A percentile compares a stretch with the other conserved stretches of the same genome.
Evolutionary conservation across 768 basidiomycete species (phyloP).

Genomic region (Candolleomyces efflorescens): DNA sequence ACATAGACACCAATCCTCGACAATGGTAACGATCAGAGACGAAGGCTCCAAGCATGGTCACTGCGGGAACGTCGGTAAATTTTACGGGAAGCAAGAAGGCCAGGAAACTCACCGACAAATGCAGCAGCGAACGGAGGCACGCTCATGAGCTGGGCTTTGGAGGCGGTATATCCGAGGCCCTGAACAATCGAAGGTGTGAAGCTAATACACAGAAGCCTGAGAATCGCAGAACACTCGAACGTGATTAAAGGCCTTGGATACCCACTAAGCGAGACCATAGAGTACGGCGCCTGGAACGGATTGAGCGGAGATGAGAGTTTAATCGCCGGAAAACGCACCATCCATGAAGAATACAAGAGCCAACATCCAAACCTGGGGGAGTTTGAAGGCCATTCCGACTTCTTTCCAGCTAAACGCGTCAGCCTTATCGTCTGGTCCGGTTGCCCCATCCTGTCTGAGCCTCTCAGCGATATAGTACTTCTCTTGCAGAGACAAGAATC

Average conservation of each 20-base stretch:
- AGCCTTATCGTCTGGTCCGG: conserved; percentile 24
- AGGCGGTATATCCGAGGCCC: conserved; percentile 50
- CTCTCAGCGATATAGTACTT: conserved; percentile 40
- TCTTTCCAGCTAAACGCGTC: conserved; percentile 58
- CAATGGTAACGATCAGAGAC: conserved; percentile 50
- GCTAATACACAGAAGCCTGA: conserved; percentile 24
- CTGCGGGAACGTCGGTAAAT: conserved; percentile 13
- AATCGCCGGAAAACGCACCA: conserved; percentile 26
- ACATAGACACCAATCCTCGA: conserved; percentile 44
- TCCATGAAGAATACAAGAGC: conserved; percentile 48
- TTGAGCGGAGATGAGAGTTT: neutral
- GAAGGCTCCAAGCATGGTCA: conserved; percentile 33
- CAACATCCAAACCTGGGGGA: conserved; percentile 53
- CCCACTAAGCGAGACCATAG: conserved; percentile 47
- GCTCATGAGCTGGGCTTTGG: conserved; percentile 57
- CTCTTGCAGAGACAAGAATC: conserved; percentile 49
- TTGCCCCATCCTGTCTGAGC: conserved; percentile 39
- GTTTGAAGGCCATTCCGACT: conserved; percentile 41
- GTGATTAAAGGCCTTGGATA: conserved; percentile 9
- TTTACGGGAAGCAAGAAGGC: neutral
- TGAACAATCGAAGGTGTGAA: conserved; percentile 73
- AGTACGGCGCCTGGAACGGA: conserved; percentile 34
- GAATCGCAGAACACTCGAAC: neutral
- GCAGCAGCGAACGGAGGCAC: conserved; percentile 53
- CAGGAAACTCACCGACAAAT: conserved; percentile 38